Evolutionary conservation across 2,329 filamentous ascomycete species (phyloP).

Genomic region (Aspergillus melleus): DNA sequence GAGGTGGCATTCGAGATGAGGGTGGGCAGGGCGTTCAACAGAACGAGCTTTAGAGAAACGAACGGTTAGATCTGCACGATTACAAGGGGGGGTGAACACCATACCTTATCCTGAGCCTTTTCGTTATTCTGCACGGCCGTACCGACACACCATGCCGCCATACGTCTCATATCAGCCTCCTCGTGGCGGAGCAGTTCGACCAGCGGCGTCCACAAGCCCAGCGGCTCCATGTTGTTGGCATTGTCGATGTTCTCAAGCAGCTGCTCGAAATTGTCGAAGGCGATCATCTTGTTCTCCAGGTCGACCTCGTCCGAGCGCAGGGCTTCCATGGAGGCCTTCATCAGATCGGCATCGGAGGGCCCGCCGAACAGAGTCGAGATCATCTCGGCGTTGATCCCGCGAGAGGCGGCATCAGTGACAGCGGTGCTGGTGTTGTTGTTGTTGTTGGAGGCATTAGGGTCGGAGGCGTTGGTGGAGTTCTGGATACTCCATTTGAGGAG

Average conservation of each 20-base stretch:
- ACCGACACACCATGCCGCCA: conserved; percentile 92
- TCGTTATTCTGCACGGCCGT: conserved; percentile 97
- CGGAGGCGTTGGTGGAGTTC: conserved; percentile 53
- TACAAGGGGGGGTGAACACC: conserved; percentile 10
- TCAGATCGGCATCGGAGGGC: conserved; percentile 85
- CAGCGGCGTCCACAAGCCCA: conserved; percentile 80
- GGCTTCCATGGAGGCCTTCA: conserved; percentile 79
- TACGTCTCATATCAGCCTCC: conserved; percentile 72
- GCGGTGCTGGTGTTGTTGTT: conserved; percentile 10
- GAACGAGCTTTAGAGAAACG: conserved; percentile 46
- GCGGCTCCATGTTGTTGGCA: conserved; percentile 82
- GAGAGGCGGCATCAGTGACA: conserved; percentile 29
- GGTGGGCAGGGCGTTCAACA: conserved; percentile 65
- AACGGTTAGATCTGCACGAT: neutral
- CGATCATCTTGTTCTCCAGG: conserved; percentile 74
- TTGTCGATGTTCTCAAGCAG: conserved; percentile 92
- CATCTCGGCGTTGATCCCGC: conserved; percentile 65
- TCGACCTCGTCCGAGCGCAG: conserved; percentile 67
- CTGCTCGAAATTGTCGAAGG: conserved; percentile 95
- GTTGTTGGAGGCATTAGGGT: conserved; percentile 35
- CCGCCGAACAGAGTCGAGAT: conserved; percentile 77
- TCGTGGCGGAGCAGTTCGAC: conserved; percentile 68
- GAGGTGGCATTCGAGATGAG: conserved; percentile 66
- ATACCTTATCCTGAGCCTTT: conserved; percentile 73
- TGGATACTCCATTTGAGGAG: conserved; percentile 78